phyloP scores from a whole-genome alignment of 805 yeast species.

The Torulaspora franciscae region DNA sequence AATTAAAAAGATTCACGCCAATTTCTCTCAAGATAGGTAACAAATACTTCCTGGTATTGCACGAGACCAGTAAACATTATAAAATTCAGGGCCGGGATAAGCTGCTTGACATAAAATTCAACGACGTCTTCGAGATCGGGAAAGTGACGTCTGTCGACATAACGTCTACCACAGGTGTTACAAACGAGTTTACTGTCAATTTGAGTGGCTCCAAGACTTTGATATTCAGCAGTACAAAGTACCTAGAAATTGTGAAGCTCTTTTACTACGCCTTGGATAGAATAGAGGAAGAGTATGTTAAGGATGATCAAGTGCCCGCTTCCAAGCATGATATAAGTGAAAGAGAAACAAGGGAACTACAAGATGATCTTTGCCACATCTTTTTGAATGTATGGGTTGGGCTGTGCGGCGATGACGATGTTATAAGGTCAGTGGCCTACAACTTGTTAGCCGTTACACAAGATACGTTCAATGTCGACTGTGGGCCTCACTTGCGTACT shows the following conservation, averaged over 20 bases:
- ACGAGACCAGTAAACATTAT: slow-evolving; percentile 41
- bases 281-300: slow-evolving; percentile 37
- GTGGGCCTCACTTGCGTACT: slow-evolving; percentile 52
- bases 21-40: slow-evolving; percentile 66
- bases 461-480: slow-evolving; percentile 52
- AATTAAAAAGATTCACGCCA: slow-evolving; percentile 49
- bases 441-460: slow-evolving; percentile 57
- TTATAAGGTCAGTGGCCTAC: slow-evolving; percentile 60
- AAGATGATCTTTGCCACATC: slow-evolving; percentile 50
- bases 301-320: slow-evolving; percentile 3
- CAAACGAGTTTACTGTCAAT: slow-evolving; percentile 48
- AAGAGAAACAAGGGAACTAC: slow-evolving; percentile 29
- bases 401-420: slow-evolving; percentile 52
- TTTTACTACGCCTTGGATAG: slow-evolving; percentile 62
- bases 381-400: slow-evolving; percentile 65
- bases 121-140: slow-evolving; percentile 42
- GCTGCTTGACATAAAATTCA: slow-evolving; percentile 36
- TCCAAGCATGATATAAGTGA: slow-evolving; percentile 25
- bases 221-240: slow-evolving; percentile 46
- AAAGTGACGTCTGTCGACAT: slow-evolving; percentile 40
- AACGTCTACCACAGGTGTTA: slow-evolving; percentile 43
- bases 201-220: slow-evolving; percentile 36
- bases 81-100: slow-evolving; percentile 35
- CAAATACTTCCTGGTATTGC: slow-evolving; percentile 54
- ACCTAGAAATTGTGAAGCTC: slow-evolving; percentile 63